Evolutionary conservation across 805 yeast species (phyloP).

Genomic region (Saccharomyces mikatae): DNA sequence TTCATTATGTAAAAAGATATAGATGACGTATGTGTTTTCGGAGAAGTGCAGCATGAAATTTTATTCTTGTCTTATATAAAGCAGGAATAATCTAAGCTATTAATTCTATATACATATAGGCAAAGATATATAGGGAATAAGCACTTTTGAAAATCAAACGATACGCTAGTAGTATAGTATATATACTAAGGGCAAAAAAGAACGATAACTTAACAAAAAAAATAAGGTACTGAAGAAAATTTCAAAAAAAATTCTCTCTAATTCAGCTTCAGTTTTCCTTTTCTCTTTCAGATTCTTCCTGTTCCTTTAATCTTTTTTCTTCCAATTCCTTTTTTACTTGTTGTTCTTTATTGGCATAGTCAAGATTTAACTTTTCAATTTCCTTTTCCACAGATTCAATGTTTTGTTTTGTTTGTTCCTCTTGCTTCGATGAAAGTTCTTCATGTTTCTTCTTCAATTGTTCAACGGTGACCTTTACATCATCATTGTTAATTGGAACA

Average conservation of each 20-base stretch:
- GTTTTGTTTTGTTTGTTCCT: constrained; percentile 69
- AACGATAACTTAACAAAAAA: background rate
- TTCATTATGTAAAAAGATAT: constrained; percentile 36
- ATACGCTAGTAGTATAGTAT: background rate
- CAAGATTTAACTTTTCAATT: constrained; percentile 58
- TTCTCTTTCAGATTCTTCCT: constrained; percentile 16
- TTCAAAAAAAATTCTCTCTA: background rate
- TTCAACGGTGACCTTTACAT: constrained; percentile 55
- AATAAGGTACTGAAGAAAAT: background rate
- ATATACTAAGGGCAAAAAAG: background rate
- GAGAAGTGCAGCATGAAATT: background rate
- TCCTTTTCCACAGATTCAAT: constrained; percentile 70
- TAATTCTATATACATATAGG: background rate
- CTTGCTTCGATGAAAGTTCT: constrained; percentile 64
- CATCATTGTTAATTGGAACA: constrained; percentile 71
- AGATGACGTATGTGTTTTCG: background rate
- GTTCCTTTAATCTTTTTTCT: constrained; percentile 26
- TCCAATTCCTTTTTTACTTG: constrained; percentile 27
- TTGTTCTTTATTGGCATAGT: constrained; percentile 40
- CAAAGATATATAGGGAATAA: background rate
- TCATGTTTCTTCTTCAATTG: constrained; percentile 65
- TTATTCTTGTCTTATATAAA: background rate
- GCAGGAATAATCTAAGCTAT: background rate
- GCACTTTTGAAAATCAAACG: background rate
- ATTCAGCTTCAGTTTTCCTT: background rate